A percentile compares a stretch with the other conserved stretches of the same genome.
Conservation (phyloP, 1,139 yeast genomes). For the Lodderomyces theae region DNA sequence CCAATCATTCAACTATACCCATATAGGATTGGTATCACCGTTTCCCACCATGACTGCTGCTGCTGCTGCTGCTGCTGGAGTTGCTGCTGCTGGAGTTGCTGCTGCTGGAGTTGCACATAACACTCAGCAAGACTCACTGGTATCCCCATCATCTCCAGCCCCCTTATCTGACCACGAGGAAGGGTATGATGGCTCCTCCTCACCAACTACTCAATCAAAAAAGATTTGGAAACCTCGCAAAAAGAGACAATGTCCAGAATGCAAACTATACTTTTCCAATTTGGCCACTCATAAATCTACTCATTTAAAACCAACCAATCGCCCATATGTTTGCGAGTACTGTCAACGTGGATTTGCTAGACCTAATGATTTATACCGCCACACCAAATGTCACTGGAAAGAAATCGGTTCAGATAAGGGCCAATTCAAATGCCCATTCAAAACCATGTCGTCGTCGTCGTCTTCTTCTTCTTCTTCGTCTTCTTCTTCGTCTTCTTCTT, state of each 20-base stretch:
- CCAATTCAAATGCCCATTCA: conserved; percentile 47
- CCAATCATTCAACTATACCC: conserved; percentile 2
- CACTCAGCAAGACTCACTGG: too few relatives aligned
- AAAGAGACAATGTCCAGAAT: conserved; percentile 83
- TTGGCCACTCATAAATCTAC: conserved; percentile 84
- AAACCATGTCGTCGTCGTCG: conserved; percentile 16
- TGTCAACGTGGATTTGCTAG: conserved; percentile 87
- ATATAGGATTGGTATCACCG: conserved; percentile 13
- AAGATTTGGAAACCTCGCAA: conserved; percentile 52
- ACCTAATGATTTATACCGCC: conserved; percentile 81
- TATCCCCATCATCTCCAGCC: neutral
- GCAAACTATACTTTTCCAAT: conserved; percentile 73
- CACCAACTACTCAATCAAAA: conserved; percentile 8
- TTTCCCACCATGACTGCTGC: conserved; percentile 7
- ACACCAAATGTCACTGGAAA: conserved; percentile 79
- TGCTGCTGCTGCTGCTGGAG: too few relatives aligned
- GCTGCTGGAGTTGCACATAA: conserved; percentile 10
- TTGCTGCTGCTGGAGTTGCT: too few relatives aligned
- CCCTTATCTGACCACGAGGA: neutral
- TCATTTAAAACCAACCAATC: conserved; percentile 66
- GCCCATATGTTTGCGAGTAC: conserved; percentile 75
- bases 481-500: too few relatives aligned
- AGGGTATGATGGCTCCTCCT: neutral
- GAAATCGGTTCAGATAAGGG: conserved; percentile 55
- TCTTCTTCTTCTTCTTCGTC: neutral